These are phyloP conservation scores for Aspergillus melleus DNA, from an alignment of 2,329 filamentous ascomycete genomes.

Conservation along the genomic window DNA sequence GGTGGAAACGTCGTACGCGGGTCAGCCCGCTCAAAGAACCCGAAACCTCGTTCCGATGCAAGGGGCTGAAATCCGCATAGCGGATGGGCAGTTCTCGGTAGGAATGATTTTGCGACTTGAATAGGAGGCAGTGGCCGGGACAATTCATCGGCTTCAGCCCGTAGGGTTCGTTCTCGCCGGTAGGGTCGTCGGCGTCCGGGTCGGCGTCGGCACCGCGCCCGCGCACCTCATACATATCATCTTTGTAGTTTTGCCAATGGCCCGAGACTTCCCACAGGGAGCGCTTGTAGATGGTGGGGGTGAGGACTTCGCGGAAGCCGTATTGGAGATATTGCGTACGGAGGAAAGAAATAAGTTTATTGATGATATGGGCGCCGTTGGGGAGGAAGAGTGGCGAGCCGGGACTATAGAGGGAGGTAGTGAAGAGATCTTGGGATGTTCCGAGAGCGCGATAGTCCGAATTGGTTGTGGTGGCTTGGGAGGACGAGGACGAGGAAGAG, in stretches of 20 bases:
- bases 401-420: constrained; percentile 75
- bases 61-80: constrained; percentile 81
- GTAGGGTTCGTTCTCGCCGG: constrained; percentile 68
- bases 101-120: constrained; percentile 69
- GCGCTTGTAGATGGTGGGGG: constrained; percentile 87
- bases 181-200: constrained; percentile 40
- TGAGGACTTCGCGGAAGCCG: constrained; percentile 85
- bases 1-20: constrained; percentile 81
- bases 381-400: constrained; percentile 84
- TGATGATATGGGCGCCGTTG: constrained; percentile 78
- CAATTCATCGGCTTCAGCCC: constrained; percentile 94
- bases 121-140: constrained; percentile 83
- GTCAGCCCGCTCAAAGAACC: constrained; percentile 80
- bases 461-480: constrained; percentile 36
- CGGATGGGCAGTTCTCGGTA: constrained; percentile 80
- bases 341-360: constrained; percentile 77
- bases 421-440: constrained; percentile 70
- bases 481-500: constrained; percentile 26
- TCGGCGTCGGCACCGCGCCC: constrained; percentile 51
- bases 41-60: constrained; percentile 85
- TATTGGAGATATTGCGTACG: constrained; percentile 81
- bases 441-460: constrained; percentile 54
- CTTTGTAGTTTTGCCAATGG: constrained; percentile 84
- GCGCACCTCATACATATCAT: constrained; percentile 85
- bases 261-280: constrained; percentile 82